A percentile compares a stretch with the other conserved stretches of the same genome.
phyloP scores from a whole-genome alignment of 2,329 filamentous ascomycete species.

The Alternaria incomplexa region DNA sequence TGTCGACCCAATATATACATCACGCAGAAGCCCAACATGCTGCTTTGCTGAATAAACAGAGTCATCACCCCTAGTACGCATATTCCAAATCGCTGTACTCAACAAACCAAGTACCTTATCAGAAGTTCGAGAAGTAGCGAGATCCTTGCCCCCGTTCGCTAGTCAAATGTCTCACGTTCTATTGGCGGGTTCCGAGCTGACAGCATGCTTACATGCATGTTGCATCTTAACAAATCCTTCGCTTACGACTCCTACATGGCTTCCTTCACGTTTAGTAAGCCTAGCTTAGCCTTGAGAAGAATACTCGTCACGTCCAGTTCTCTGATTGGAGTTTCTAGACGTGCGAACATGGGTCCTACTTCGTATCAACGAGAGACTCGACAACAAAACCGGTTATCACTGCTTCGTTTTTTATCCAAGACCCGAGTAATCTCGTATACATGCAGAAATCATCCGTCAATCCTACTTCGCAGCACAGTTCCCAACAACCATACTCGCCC shows the following conservation, averaged over 20 bases:
- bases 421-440: not conserved
- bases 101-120: not conserved
- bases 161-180: conserved; percentile 14
- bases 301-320: not conserved
- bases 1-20: not conserved
- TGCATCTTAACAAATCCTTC: not conserved
- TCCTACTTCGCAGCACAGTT: conserved; percentile 42
- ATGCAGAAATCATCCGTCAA: not conserved
- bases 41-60: not conserved
- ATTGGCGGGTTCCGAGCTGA: conserved; percentile 25
- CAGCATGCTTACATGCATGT: conserved; percentile 29
- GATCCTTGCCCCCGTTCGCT: conserved; percentile 1
- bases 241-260: not conserved
- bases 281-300: not conserved
- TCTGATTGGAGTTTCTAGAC: not conserved
- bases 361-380: not conserved
- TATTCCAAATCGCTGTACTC: not conserved
- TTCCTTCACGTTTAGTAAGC: not conserved
- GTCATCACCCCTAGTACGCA: not conserved
- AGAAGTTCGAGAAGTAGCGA: not conserved
- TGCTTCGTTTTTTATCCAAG: not conserved
- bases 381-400: not conserved
- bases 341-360: too few species aligned
- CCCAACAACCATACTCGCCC: conserved; percentile 50
- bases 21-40: not conserved